These are phyloP conservation scores for Pulicaria dysenterica DNA, from an alignment of 129 eudicot species.

Conservation along the genomic window DNA sequence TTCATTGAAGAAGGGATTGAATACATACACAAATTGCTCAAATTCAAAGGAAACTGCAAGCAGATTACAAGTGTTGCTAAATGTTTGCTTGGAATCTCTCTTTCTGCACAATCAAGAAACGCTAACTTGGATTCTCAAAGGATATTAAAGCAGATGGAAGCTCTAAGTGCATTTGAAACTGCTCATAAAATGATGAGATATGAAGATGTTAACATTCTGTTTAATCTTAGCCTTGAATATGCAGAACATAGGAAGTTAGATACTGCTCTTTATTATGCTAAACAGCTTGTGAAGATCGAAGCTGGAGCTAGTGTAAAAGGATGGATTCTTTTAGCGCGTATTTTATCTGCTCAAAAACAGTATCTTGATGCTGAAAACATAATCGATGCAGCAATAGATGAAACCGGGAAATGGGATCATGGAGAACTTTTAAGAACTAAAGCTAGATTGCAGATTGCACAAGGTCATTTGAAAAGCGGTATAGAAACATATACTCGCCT, in stretches of 20 bases:
- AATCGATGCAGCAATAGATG: constrained; percentile 79
- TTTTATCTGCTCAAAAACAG: constrained; percentile 84
- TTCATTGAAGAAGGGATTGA: constrained; percentile 59
- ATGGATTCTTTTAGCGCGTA: constrained; percentile 88
- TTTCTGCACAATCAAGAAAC: constrained; percentile 56
- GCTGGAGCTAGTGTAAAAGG: constrained; percentile 68
- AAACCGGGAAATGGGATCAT: constrained; percentile 92
- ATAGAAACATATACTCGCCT: constrained; percentile 82
- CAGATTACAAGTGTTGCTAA: constrained; percentile 43
- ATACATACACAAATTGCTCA: constrained; percentile 35
- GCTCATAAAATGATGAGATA: constrained; percentile 45
- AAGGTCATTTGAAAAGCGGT: constrained; percentile 60
- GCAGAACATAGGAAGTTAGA: constrained; percentile 92
- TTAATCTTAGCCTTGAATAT: constrained; percentile 68
- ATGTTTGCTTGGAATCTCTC: constrained; percentile 59
- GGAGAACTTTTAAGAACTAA: constrained; percentile 78
- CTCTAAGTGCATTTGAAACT: constrained; percentile 53
- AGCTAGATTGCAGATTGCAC: constrained; percentile 80
- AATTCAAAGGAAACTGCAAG: constrained; percentile 42
- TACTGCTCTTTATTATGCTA: constrained; percentile 73
- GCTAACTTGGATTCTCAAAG: constrained; percentile 64
- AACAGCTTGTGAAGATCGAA: constrained; percentile 63
- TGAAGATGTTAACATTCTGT: constrained; percentile 50
- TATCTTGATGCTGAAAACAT: constrained; percentile 77
- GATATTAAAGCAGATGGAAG: constrained; percentile 51